Percentiles rank a stretch among this genome's conserved stretches.
Conservation (phyloP, 352 stramenopile species). For the Thraustotheca clavata region DNA sequence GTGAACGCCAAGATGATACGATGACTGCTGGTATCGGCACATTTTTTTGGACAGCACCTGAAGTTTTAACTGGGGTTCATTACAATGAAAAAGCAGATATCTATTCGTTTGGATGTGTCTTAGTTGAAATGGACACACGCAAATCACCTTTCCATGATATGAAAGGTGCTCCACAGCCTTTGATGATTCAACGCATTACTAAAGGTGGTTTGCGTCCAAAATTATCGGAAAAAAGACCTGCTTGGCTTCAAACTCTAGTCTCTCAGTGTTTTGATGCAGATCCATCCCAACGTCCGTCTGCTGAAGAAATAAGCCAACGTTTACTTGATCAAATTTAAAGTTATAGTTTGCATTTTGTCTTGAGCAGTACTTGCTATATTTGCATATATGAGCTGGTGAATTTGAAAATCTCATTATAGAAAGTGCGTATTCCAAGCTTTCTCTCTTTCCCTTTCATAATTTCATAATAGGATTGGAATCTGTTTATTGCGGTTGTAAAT, state of each 20-base stretch:
- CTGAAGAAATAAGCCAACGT: conserved; percentile 58
- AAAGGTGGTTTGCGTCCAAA: conserved; percentile 50
- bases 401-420: no score
- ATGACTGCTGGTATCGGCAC: conserved; percentile 81
- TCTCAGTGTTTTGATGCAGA: conserved; percentile 54
- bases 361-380: no score
- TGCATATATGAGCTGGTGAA: no score
- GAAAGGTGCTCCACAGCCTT: conserved; percentile 45
- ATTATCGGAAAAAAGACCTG: conserved; percentile 42
- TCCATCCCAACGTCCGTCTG: conserved; percentile 52
- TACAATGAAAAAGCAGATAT: conserved; percentile 84
- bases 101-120: conserved; percentile 76
- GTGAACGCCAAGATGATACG: conserved; percentile 68
- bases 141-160: conserved; percentile 72
- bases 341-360: no score
- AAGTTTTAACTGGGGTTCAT: conserved; percentile 78
- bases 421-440: no score
- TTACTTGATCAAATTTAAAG: conserved; percentile 41
- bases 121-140: conserved; percentile 73
- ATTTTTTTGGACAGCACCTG: conserved; percentile 79
- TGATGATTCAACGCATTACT: conserved; percentile 78
- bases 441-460: no score
- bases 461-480: no score
- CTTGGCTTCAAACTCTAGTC: conserved; percentile 46
- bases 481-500: no score